Evolutionary conservation across 2,329 filamentous ascomycete species (phyloP).

Genomic region (Colletotrichum eleusines): DNA sequence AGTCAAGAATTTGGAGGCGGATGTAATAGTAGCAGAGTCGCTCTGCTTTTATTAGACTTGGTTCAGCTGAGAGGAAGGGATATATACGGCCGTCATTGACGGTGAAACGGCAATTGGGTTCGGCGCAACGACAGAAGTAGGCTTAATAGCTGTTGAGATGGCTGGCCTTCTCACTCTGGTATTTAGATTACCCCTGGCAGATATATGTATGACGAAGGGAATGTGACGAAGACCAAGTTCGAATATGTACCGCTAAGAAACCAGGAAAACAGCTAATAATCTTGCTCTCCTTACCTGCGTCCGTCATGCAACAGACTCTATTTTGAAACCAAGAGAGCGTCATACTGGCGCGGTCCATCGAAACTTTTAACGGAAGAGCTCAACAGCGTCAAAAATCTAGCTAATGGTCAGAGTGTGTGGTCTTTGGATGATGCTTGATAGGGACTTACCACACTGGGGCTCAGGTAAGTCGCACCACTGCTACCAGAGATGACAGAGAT

Average conservation of each 20-base stretch:
- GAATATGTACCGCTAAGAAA: slow-evolving; percentile 34
- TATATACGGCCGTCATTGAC: not conserved
- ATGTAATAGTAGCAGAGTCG: not conserved
- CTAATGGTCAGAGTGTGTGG: slow-evolving; percentile 1
- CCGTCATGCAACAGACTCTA: not conserved
- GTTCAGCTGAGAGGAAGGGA: not conserved
- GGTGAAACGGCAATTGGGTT: not conserved
- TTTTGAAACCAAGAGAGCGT: not conserved
- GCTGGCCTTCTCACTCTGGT: slow-evolving; percentile 20
- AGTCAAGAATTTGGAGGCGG: no score
- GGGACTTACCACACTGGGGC: slow-evolving; percentile 63
- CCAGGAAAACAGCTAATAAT: not conserved
- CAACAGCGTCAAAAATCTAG: slow-evolving; percentile 40
- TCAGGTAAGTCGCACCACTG: slow-evolving; percentile 65
- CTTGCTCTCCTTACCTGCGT: not conserved
- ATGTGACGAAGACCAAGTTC: slow-evolving; percentile 22
- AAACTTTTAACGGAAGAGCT: slow-evolving; percentile 33
- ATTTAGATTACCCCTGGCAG: slow-evolving; percentile 6
- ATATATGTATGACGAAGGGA: slow-evolving; percentile 31
- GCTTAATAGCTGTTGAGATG: slow-evolving; percentile 6
- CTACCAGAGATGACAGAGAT: slow-evolving; percentile 71
- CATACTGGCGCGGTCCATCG: not conserved
- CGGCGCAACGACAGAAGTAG: not conserved
- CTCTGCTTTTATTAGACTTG: not conserved
- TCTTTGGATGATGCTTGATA: not conserved